These are phyloP conservation scores for Lantana camara DNA, from an alignment of 257 asterid genomes.

Conservation along the genomic window DNA sequence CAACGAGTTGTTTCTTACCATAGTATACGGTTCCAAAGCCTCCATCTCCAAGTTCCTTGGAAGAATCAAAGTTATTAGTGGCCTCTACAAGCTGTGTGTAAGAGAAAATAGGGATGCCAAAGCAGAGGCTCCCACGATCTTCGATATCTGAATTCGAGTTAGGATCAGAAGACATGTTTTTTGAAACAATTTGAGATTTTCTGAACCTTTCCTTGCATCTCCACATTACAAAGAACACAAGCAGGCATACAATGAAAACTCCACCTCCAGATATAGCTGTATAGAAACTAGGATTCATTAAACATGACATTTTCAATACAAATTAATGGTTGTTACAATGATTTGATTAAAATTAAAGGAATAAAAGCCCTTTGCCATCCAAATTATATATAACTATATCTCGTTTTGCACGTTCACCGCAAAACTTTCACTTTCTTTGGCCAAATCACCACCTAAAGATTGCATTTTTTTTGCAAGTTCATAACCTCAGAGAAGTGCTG, in stretches of 20 bases:
- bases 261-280: conserved; percentile 37
- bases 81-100: conserved; percentile 50
- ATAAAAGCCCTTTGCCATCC: no score
- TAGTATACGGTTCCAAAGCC: conserved; percentile 58
- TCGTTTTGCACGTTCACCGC: no score
- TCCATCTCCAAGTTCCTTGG: conserved; percentile 58
- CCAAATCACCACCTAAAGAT: no score
- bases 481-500: no score
- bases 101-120: conserved; percentile 43
- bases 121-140: conserved; percentile 32
- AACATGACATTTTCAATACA: no score
- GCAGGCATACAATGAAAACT: conserved; percentile 20
- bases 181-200: conserved; percentile 3
- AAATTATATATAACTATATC: no score
- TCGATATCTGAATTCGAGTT: conserved; percentile 34
- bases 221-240: conserved; percentile 19
- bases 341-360: no score
- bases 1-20: conserved; percentile 40
- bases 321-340: background rate
- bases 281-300: no score
- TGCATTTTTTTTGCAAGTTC: no score
- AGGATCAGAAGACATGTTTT: conserved; percentile 21
- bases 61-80: conserved; percentile 45
- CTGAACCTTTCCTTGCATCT: conserved; percentile 26
- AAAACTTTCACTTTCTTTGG: no score